Evolutionary conservation across 2,329 filamentous ascomycete species (phyloP).

Genomic region (Atkinsonella texensis): DNA sequence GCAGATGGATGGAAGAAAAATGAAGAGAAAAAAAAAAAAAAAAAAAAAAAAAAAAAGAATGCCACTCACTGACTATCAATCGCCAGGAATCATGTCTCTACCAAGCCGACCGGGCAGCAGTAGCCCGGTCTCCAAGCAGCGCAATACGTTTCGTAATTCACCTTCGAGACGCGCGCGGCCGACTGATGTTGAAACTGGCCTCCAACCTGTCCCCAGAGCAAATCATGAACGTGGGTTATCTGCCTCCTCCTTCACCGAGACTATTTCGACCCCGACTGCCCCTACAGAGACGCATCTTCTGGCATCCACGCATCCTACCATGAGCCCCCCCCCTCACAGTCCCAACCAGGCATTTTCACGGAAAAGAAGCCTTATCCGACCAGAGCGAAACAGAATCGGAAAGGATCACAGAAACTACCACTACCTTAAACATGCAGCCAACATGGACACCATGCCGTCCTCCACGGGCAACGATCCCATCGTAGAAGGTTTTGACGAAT

Average conservation of each 20-base stretch:
- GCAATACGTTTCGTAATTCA: slow-evolving; percentile 55
- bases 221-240: slow-evolving; percentile 44
- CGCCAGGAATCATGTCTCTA: slow-evolving; percentile 40
- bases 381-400: slow-evolving; percentile 77
- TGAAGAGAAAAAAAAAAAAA: background rate
- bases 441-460: slow-evolving; percentile 83
- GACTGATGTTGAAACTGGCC: slow-evolving; percentile 58
- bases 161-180: slow-evolving; percentile 52
- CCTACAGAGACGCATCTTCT: slow-evolving; percentile 44
- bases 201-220: slow-evolving; percentile 30
- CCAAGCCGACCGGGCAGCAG: slow-evolving; percentile 54
- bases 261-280: slow-evolving; percentile 40
- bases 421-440: slow-evolving; percentile 87
- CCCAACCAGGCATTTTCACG: slow-evolving; percentile 36
- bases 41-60: background rate
- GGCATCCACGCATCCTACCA: slow-evolving; percentile 29
- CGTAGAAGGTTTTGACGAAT: slow-evolving; percentile 62
- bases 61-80: slow-evolving; percentile 10
- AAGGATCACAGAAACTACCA: slow-evolving; percentile 88
- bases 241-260: slow-evolving; percentile 46
- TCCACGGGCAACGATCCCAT: slow-evolving; percentile 87
- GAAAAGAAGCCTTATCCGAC: slow-evolving; percentile 80
- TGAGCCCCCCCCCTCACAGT: slow-evolving; percentile 18
- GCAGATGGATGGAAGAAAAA: no score
- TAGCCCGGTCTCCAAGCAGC: slow-evolving; percentile 47